Conservation (phyloP, 2,329 filamentous ascomycete species). For the Helotiales sp. region DNA sequence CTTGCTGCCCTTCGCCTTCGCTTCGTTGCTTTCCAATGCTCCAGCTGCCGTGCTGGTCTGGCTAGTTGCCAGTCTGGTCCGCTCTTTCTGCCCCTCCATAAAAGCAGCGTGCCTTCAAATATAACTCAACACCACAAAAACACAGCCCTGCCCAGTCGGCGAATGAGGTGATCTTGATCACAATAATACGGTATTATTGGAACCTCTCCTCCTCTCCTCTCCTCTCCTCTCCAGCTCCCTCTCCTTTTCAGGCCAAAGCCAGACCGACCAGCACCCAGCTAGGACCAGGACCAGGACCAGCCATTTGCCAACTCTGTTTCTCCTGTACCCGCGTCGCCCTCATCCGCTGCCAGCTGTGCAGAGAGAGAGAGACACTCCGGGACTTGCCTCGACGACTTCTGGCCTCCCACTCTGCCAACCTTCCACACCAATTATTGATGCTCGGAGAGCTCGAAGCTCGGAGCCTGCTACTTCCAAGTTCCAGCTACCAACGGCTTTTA, state of each 20-base stretch:
- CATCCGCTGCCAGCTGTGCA: neutral
- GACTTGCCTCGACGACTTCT: neutral
- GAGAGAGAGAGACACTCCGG: no score
- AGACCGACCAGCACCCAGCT: neutral
- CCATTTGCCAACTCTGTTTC: no score
- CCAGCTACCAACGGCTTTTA: neutral
- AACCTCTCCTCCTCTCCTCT: neutral
- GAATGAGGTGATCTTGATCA: neutral
- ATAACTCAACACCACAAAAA: neutral
- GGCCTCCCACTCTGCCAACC: neutral
- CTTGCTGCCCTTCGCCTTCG: neutral
- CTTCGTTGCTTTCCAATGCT: neutral
- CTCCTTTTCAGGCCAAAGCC: no score
- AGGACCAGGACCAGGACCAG: neutral
- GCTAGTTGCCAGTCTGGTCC: neutral
- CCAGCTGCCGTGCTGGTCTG: neutral
- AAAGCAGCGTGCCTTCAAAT: neutral
- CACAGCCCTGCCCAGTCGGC: neutral
- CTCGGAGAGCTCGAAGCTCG: neutral
- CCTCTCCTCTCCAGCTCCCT: neutral
- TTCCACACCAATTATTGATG: neutral
- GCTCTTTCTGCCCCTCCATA: neutral
- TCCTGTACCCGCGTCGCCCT: no score
- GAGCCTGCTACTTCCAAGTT: neutral
- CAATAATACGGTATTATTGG: no score